phyloP scores from a whole-genome alignment of 495 filamentous ascomycete species.

The Talaromyces trachyspermus region DNA sequence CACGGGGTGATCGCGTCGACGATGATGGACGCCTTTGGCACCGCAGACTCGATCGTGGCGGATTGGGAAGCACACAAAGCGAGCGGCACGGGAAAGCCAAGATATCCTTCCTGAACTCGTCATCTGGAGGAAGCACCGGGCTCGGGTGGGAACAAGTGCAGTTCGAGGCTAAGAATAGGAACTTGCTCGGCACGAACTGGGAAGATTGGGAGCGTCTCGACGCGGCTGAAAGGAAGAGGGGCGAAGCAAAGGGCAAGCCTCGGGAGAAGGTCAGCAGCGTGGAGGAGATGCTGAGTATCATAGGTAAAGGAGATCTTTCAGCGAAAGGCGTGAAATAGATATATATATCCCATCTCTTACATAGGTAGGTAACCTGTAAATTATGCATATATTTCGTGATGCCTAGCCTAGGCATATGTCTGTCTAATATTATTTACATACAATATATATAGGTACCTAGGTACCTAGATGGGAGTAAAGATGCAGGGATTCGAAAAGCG shows the following conservation, averaged over 20 bases:
- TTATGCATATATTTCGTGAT: no score
- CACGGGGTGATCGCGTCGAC: constrained; percentile 94
- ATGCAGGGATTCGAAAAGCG: no score
- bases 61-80: constrained; percentile 50
- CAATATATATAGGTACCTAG: no score
- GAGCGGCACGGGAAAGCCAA: constrained; percentile 15
- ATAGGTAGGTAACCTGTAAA: no score
- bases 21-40: constrained; percentile 90
- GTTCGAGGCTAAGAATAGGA: constrained; percentile 41
- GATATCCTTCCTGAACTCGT: constrained; percentile 40
- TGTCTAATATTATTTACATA: no score
- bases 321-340: no score
- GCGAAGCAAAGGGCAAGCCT: constrained; percentile 59
- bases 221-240: constrained; percentile 60
- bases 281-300: constrained; percentile 70
- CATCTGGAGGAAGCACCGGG: constrained; percentile 31
- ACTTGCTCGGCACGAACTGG: constrained; percentile 57
- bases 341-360: no score
- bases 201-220: constrained; percentile 83
- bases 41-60: constrained; percentile 67
- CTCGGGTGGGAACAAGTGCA: constrained; percentile 73
- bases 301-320: constrained; percentile 17
- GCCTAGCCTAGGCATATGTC: no score
- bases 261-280: constrained; percentile 78
- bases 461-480: no score